These are phyloP conservation scores for Crinitomyces ghanaensis DNA, from an alignment of 805 yeast species.

Conservation along the genomic window DNA sequence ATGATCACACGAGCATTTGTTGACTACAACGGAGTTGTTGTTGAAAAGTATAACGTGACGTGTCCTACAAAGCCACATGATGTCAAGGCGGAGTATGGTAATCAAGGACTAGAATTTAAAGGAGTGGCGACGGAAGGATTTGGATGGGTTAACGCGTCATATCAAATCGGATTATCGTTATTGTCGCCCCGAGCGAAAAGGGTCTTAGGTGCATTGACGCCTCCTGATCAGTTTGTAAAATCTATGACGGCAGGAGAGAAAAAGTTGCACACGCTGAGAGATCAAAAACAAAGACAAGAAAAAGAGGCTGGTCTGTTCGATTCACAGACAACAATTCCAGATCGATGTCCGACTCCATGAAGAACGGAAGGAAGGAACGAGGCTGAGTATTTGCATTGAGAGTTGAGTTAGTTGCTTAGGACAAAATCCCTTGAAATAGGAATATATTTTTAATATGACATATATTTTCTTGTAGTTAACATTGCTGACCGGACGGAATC, in stretches of 20 bases:
- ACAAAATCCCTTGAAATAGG: no score
- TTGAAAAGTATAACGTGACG: conserved; percentile 88
- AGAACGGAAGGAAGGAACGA: no score
- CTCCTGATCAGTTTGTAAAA: conserved; percentile 51
- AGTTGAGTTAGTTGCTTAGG: no score
- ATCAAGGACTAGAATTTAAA: conserved; percentile 85
- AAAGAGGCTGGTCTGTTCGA: no score
- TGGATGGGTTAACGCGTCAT: conserved; percentile 96
- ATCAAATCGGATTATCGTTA: conserved; percentile 56
- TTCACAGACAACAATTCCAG: no score
- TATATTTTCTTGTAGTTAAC: no score
- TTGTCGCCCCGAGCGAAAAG: conserved; percentile 57
- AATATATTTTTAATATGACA: no score
- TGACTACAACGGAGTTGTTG: conserved; percentile 88
- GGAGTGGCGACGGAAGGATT: conserved; percentile 95
- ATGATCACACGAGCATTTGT: conserved; percentile 84
- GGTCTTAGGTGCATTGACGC: conserved; percentile 68
- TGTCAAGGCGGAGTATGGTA: conserved; percentile 94
- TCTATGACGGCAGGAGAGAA: conserved; percentile 2
- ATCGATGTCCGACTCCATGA: no score
- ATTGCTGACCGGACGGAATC: no score
- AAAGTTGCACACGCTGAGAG: background rate
- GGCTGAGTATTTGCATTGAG: no score
- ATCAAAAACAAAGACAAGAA: no score
- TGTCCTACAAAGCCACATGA: conserved; percentile 74